A percentile compares a stretch with the other conserved stretches of the same genome.
phyloP scores from a whole-genome alignment of 768 basidiomycete species.

The Amanita exitialis region DNA sequence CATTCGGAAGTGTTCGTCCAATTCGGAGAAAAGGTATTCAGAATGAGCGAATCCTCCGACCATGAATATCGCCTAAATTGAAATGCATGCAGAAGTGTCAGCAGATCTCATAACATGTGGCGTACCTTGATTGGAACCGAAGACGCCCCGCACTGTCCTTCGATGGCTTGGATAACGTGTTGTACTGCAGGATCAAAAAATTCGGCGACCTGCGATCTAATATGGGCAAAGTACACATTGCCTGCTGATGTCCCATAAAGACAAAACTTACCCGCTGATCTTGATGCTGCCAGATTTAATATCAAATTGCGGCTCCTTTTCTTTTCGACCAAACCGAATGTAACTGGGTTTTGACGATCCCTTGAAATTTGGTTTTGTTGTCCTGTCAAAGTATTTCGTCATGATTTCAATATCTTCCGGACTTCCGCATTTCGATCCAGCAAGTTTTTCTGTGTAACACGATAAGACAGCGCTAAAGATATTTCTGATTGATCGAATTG shows the following conservation, averaged over 20 bases:
- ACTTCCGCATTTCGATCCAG: background rate
- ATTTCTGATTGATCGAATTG: background rate
- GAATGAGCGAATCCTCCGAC: conserved; percentile 46
- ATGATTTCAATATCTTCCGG: background rate
- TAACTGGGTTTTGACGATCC: conserved; percentile 24
- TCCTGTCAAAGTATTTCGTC: conserved; percentile 29
- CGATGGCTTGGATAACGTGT: background rate
- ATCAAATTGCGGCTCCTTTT: conserved; percentile 26
- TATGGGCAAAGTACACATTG: too few species aligned
- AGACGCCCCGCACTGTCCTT: background rate
- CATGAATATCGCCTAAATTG: conserved; percentile 27
- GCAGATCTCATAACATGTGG: background rate
- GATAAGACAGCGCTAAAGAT: background rate
- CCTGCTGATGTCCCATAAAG: background rate
- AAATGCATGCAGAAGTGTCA: background rate
- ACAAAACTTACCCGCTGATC: background rate
- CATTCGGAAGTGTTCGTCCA: conserved; percentile 24
- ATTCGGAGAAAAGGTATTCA: conserved; percentile 33
- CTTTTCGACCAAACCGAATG: conserved; percentile 35
- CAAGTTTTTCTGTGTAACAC: background rate
- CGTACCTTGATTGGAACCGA: conserved; percentile 1
- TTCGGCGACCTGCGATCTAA: background rate
- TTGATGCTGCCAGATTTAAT: conserved; percentile 32
- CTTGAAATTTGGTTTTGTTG: conserved; percentile 33
- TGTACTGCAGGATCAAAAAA: conserved; percentile 5